Evolutionary conservation across 2,329 filamentous ascomycete species (phyloP).

Genomic region (Emmonsia crescens): DNA sequence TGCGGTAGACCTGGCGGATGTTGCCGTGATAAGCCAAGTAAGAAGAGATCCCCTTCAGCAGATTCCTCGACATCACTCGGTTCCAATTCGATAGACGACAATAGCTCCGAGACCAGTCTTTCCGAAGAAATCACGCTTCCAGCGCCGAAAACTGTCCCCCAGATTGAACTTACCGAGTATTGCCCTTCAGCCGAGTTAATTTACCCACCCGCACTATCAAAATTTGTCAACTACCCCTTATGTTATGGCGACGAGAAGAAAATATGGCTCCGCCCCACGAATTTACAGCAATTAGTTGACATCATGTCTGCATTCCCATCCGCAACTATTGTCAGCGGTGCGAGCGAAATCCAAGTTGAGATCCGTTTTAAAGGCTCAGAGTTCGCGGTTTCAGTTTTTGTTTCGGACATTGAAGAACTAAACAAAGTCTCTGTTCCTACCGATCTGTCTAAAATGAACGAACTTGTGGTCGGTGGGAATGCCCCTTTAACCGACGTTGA

Average conservation of each 20-base stretch:
- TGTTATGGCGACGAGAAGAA: constrained; percentile 81
- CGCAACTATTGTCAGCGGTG: constrained; percentile 79
- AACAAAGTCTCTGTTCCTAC: constrained; percentile 61
- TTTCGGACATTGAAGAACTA: constrained; percentile 75
- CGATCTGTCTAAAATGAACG: constrained; percentile 31
- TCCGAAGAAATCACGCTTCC: constrained; percentile 1
- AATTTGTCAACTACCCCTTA: constrained; percentile 63
- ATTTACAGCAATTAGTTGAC: constrained; percentile 65
- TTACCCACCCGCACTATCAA: constrained; percentile 68
- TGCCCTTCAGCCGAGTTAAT: constrained; percentile 79
- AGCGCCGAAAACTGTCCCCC: constrained; percentile 51
- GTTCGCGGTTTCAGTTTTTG: constrained; percentile 72
- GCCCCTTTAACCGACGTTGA: constrained; percentile 75
- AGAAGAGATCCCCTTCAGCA: constrained; percentile 7
- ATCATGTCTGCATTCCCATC: constrained; percentile 70
- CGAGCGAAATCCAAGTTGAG: constrained; percentile 85
- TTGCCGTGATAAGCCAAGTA: constrained; percentile 15
- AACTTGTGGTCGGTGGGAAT: constrained; percentile 74
- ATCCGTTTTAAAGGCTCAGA: constrained; percentile 83
- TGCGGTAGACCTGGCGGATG: constrained; percentile 21
- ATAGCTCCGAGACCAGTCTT: constrained; percentile 3
- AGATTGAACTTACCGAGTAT: constrained; percentile 78
- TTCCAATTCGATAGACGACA: background rate
- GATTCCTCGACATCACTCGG: background rate
- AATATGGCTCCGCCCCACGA: constrained; percentile 72